Percentiles rank a stretch among this genome's conserved stretches.
phyloP scores from a whole-genome alignment of 1,139 yeast species.

The Nakaseomyces nivariensis region DNA sequence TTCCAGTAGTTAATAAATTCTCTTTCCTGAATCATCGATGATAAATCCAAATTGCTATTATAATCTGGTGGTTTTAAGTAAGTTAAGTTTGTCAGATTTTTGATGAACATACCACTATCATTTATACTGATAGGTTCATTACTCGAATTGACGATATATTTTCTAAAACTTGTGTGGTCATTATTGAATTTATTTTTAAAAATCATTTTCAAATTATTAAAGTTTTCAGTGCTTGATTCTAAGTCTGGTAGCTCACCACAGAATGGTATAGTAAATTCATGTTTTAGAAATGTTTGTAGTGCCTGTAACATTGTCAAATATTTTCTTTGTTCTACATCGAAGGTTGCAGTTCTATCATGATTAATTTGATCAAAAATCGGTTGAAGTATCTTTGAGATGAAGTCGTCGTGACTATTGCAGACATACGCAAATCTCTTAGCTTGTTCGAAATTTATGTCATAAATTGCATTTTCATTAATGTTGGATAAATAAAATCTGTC shows the following conservation, averaged over 20 bases:
- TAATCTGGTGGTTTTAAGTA: not conserved
- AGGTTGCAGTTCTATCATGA: constrained; percentile 40
- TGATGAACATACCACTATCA: not conserved
- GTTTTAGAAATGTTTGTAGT: not conserved
- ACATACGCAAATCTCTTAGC: constrained; percentile 44
- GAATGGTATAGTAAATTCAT: constrained; percentile 23
- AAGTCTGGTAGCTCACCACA: constrained; percentile 79
- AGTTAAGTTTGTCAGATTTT: not conserved
- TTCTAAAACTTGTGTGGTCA: not conserved
- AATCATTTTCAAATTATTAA: constrained; percentile 46
- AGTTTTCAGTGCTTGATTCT: constrained; percentile 66
- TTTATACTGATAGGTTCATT: not conserved
- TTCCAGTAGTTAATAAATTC: not conserved
- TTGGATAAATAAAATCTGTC: constrained; percentile 29
- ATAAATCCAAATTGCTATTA: not conserved
- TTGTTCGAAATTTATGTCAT: constrained; percentile 60
- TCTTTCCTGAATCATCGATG: not conserved
- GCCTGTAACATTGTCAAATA: not conserved
- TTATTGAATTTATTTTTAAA: constrained; percentile 31
- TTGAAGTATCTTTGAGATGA: constrained; percentile 11
- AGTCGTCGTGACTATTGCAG: not conserved
- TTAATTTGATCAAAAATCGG: constrained; percentile 66
- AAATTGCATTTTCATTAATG: constrained; percentile 22
- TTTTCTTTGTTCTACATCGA: not conserved
- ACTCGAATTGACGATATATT: not conserved